phyloP scores from a whole-genome alignment of 305 asterid genomes.

The Fraxinus platypoda region DNA sequence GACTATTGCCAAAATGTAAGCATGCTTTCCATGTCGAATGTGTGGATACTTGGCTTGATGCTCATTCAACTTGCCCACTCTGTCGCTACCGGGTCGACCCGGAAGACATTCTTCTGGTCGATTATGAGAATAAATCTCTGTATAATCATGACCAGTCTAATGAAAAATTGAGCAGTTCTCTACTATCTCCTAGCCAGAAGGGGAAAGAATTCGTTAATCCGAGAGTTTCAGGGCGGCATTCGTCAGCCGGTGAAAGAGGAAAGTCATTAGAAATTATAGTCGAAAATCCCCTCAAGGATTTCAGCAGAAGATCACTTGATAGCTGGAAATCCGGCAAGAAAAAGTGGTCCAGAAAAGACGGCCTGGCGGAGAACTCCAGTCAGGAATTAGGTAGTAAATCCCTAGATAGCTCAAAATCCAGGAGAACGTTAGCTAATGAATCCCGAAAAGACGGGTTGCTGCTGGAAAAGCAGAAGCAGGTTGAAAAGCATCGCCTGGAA shows the following conservation, averaged over 20 bases:
- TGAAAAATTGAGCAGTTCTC: not conserved
- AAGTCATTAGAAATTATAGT: conserved; percentile 43
- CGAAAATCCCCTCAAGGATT: conserved; percentile 32
- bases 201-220: not conserved
- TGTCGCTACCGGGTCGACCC: conserved; percentile 82
- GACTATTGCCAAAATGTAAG: conserved; percentile 76
- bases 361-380: not conserved
- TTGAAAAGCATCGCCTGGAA: conserved; percentile 46
- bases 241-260: conserved; percentile 49
- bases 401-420: not conserved
- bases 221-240: conserved; percentile 60
- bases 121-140: conserved; percentile 20
- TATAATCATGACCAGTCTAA: conserved; percentile 12
- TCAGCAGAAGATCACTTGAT: conserved; percentile 55
- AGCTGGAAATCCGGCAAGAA: conserved; percentile 46
- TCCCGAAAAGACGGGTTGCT: conserved; percentile 55
- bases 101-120: conserved; percentile 66
- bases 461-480: conserved; percentile 22
- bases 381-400: conserved; percentile 29
- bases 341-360: not conserved
- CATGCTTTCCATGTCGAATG: conserved; percentile 93
- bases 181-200: not conserved
- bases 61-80: conserved; percentile 85
- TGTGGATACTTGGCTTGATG: conserved; percentile 91
- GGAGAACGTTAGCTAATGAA: not conserved